phyloP scores from a whole-genome alignment of 345 rosid species.

The Eucalyptus melliodora region DNA sequence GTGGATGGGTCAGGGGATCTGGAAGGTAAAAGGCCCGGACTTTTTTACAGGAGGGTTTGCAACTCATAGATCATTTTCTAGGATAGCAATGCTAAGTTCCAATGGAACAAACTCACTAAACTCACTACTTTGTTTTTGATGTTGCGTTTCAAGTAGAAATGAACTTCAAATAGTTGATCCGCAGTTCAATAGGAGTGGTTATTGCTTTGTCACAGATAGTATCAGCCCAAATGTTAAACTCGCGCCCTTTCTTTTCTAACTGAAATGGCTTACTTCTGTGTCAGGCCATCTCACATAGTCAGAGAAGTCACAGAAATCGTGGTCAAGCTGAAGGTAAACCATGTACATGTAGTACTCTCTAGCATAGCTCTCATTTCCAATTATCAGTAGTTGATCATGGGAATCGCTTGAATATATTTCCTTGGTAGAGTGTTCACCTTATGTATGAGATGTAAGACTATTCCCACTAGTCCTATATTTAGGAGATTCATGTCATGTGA shows the following conservation, averaged over 20 bases:
- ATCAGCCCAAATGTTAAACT: neutral
- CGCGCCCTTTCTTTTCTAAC: neutral
- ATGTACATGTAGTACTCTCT: neutral
- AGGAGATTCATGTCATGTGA: no score
- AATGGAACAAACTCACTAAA: no score
- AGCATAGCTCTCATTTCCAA: no score
- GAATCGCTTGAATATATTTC: no score
- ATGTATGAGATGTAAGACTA: no score
- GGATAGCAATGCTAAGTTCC: neutral
- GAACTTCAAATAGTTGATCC: neutral
- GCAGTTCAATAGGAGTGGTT: neutral
- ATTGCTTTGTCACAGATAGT: neutral
- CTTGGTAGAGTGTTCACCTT: no score
- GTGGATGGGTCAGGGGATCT: neutral
- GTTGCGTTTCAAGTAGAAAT: neutral
- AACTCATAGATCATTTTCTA: no score
- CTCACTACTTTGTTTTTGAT: neutral
- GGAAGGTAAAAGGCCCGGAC: neutral
- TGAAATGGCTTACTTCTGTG: neutral
- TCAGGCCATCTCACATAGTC: neutral
- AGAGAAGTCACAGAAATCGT: neutral
- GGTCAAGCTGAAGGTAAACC: neutral
- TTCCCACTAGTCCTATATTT: no score
- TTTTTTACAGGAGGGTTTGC: neutral
- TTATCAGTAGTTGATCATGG: no score